A percentile compares a stretch with the other conserved stretches of the same genome.
phyloP scores from a whole-genome alignment of 805 yeast genomes.

The Candida golubevii region DNA sequence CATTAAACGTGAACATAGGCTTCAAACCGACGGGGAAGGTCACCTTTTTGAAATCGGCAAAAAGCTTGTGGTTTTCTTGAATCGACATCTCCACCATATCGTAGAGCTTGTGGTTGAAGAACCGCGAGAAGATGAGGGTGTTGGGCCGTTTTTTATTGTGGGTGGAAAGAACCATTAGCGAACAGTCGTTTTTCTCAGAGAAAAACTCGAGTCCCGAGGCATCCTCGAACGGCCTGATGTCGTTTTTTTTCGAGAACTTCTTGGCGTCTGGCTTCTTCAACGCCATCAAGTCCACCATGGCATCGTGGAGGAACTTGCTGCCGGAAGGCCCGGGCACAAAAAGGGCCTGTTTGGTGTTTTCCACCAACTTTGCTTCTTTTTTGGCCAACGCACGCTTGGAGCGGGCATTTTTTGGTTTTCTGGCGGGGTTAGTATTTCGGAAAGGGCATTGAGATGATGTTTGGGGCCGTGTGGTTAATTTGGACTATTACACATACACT shows the following conservation, averaged over 20 bases:
- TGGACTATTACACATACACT: slow-evolving; percentile 23
- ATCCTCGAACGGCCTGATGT: slow-evolving; percentile 90
- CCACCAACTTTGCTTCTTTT: slow-evolving; percentile 82
- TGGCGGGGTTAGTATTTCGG: slow-evolving; percentile 26
- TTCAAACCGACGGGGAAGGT: slow-evolving; percentile 87
- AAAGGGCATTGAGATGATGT: background rate
- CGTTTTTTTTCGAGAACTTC: slow-evolving; percentile 85
- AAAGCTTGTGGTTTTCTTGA: slow-evolving; percentile 58
- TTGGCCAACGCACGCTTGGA: slow-evolving; percentile 91
- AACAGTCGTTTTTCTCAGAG: slow-evolving; percentile 89
- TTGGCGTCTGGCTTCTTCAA: slow-evolving; percentile 87
- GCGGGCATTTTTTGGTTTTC: slow-evolving; percentile 91
- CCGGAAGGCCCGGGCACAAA: slow-evolving; percentile 88
- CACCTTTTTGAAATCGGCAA: slow-evolving; percentile 72
- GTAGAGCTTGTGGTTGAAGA: slow-evolving; percentile 83
- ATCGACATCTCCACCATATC: slow-evolving; percentile 91
- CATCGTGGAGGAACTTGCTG: slow-evolving; percentile 77
- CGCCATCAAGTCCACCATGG: slow-evolving; percentile 82
- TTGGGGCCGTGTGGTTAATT: background rate
- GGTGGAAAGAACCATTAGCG: slow-evolving; percentile 73
- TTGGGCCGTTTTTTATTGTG: slow-evolving; percentile 91
- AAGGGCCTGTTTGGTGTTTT: slow-evolving; percentile 83
- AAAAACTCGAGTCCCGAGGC: slow-evolving; percentile 80
- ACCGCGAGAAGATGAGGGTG: slow-evolving; percentile 80
- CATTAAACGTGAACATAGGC: slow-evolving; percentile 92